Percentiles rank a stretch among this genome's conserved stretches.
phyloP scores from a whole-genome alignment of 345 rosid genomes.

The Diplotaxis tenuifolia region DNA sequence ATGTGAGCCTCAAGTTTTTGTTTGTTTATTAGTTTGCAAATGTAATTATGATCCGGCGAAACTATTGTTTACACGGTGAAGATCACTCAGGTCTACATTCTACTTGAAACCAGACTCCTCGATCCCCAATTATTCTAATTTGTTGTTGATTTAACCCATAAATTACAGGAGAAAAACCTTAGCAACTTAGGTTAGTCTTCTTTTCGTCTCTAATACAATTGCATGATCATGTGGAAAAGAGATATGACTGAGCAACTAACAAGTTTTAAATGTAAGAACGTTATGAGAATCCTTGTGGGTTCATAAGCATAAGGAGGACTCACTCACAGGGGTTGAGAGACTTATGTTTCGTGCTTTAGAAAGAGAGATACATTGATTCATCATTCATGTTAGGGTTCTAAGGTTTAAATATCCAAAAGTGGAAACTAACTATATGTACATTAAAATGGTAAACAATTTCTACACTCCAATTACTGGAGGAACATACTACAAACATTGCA shows the following conservation, averaged over 20 bases:
- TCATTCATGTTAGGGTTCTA: not conserved
- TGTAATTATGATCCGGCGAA: slow-evolving; percentile 13
- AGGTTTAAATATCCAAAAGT: not conserved
- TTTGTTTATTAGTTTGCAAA: slow-evolving; percentile 21
- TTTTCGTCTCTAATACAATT: not conserved
- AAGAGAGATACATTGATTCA: not conserved
- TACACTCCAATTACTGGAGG: not conserved
- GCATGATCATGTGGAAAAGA: not conserved
- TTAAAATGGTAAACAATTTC: not conserved
- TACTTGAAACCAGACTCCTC: not conserved
- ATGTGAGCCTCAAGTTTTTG: not conserved
- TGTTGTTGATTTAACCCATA: not conserved
- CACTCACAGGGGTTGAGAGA: not conserved
- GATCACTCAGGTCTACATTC: not conserved
- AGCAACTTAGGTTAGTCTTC: not conserved
- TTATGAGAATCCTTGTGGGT: not conserved
- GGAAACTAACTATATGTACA: not conserved
- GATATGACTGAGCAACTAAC: not conserved
- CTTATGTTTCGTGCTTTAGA: not conserved
- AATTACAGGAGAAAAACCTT: not conserved
- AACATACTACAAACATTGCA: not conserved
- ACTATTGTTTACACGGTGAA: slow-evolving; percentile 15
- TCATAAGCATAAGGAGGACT: not conserved
- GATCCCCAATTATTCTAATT: not conserved
- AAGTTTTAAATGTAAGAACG: not conserved